Evolutionary conservation across 2,329 filamentous ascomycete species (phyloP), one percentile per base, ranked within the genome.

Genomic region (Neonectria punicea): DNA sequence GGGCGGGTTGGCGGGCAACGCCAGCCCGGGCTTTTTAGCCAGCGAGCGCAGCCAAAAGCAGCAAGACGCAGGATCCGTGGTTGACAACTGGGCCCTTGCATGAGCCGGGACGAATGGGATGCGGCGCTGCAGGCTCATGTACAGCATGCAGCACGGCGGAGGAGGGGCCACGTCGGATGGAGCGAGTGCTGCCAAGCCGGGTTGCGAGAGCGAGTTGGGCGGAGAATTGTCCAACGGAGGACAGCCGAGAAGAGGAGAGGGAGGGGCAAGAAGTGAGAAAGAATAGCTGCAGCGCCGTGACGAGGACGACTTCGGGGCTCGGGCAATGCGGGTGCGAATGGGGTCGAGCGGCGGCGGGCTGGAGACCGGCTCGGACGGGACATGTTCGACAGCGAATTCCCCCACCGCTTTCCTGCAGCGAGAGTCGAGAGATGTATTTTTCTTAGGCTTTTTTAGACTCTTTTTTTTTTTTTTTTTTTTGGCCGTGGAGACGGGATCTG

Each of bases 101-200:
- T 73, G 61, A 53, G 14, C 61, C 28, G 56, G 57, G 58, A 53
- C 66, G 53, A 66, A 68, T 71, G 60, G 58, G 65, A 67, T 51
- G 56, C 53, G 62, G 63, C 53, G 56, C 69, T 69, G 60, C 68
- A 54, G 16, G n/a, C 54, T 71, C 63, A 67, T 67, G 66, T 64
- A 66, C 57, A 62, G 61, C 63, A 58, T 61, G 50, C 34, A 61
- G 53, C 53, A 54, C 20, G 51, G 46, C 30, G 54, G 61, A 28
- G 49, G 32, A 30, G 30, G 30, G 32, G 44, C 47, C 36, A 58
- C 44, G 51, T 50, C 39, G 53, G 53, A 61, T n/a, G 54, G 61
- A 20, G 49, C 5, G 25, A 25, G 25, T 25, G 32, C 7, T 49
- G 58, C 58, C 58, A 61, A 61, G 50, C 58, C 58, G 58, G 58